These are phyloP conservation scores for Parietichytrium sp. DNA, from an alignment of 108 stramenopile genomes.

Conservation along the genomic window DNA sequence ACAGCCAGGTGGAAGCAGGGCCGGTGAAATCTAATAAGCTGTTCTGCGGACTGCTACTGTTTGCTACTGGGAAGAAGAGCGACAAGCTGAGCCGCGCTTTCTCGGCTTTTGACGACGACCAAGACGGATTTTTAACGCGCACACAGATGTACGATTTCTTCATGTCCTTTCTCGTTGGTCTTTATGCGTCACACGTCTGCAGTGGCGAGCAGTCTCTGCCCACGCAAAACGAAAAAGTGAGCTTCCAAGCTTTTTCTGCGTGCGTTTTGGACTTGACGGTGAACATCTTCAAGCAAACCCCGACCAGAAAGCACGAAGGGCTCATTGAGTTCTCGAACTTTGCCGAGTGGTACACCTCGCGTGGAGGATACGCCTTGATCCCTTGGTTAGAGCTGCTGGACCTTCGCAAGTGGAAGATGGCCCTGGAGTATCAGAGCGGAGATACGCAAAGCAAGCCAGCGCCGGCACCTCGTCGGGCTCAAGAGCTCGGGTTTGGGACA, in stretches of 20 bases:
- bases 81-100: constrained; percentile 24
- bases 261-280: not conserved
- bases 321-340: not conserved
- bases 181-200: not conserved
- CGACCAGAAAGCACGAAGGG: not conserved
- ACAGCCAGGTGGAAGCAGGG: not conserved
- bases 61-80: not conserved
- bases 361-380: not conserved
- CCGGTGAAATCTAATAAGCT: not conserved
- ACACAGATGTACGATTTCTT: constrained; percentile 12
- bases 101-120: constrained; percentile 21
- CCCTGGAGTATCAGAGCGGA: not conserved
- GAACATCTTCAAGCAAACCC: not conserved
- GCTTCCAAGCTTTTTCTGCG: not conserved
- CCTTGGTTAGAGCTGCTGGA: constrained; percentile 28
- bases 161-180: not conserved
- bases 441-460: not conserved
- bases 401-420: constrained; percentile 18
- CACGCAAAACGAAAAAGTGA: not conserved
- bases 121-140: not conserved
- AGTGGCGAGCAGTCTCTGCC: not conserved
- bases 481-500: too few species aligned
- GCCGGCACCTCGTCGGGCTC: not conserved
- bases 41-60: not conserved
- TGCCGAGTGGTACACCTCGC: not conserved